A percentile compares a stretch with the other conserved stretches of the same genome.
Conservation (phyloP, 495 filamentous ascomycete genomes). For the Penicillium dipodomyicola region DNA sequence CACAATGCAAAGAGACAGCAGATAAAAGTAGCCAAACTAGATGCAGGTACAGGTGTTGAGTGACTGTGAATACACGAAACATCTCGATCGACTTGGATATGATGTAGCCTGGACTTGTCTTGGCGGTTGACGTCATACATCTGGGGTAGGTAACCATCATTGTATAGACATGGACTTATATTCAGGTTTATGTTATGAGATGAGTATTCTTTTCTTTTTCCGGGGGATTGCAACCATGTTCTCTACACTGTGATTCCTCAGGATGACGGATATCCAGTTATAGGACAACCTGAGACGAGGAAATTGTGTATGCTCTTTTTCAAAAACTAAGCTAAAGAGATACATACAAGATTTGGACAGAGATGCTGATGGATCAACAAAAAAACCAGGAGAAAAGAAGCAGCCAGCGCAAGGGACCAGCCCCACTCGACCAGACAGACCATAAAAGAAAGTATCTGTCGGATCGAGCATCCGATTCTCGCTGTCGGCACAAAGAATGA, state of each 20-base stretch:
- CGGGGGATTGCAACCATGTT: background rate
- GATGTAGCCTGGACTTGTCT: slow-evolving; percentile 1
- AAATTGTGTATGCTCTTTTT: slow-evolving; percentile 22
- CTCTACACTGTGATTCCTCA: background rate
- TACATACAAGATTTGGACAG: slow-evolving; percentile 28
- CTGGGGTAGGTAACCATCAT: slow-evolving; percentile 4
- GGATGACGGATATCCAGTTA: background rate
- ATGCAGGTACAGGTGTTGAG: background rate
- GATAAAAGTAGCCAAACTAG: background rate
- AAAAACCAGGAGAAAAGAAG: slow-evolving; percentile 26
- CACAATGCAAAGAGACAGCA: background rate
- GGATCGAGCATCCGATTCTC: slow-evolving; percentile 28
- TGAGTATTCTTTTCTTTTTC: background rate
- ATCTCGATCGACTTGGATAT: background rate
- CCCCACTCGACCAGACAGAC: slow-evolving; percentile 21
- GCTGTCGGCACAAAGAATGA: slow-evolving; percentile 25
- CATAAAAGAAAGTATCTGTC: slow-evolving; percentile 11
- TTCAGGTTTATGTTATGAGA: background rate
- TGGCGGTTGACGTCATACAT: slow-evolving; percentile 10
- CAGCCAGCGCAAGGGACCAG: slow-evolving; percentile 25
- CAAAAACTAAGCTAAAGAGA: slow-evolving; percentile 19
- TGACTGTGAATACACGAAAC: background rate
- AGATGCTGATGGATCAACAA: slow-evolving; percentile 19
- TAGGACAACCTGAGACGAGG: background rate
- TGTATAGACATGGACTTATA: background rate